Evolutionary conservation across 306 rosid genomes (phyloP).

Genomic region (Gastrolobium villosum): DNA sequence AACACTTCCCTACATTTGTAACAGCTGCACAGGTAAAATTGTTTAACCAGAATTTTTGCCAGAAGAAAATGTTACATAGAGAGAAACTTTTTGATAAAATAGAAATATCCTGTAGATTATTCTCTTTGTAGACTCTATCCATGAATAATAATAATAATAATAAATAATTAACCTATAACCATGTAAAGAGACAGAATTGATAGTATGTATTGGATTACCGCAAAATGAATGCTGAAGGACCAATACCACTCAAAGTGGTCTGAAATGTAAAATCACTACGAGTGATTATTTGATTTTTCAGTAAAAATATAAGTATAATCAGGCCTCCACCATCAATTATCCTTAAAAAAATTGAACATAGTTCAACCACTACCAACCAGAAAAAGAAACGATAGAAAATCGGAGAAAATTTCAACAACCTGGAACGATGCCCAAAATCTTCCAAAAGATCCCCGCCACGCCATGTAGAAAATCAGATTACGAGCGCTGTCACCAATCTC

Average conservation of each 20-base stretch:
- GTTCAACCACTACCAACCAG: not conserved
- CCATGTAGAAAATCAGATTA: not conserved
- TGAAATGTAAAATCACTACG: not conserved
- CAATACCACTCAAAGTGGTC: not conserved
- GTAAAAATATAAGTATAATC: not conserved
- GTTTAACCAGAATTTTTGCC: not conserved
- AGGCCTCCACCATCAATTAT: not conserved
- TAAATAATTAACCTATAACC: not conserved
- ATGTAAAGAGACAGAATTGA: not conserved
- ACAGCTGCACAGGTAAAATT: no score
- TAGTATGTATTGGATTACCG: not conserved
- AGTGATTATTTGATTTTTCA: not conserved
- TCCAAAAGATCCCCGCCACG: constrained; percentile 41
- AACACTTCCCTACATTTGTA: no score
- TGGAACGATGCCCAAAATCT: constrained; percentile 28
- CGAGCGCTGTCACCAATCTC: constrained; percentile 25
- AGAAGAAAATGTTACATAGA: no score
- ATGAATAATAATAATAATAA: no score
- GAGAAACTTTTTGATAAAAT: no score
- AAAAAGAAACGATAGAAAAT: constrained; percentile 22
- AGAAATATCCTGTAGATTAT: no score
- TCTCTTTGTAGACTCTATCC: no score
- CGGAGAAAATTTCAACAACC: constrained; percentile 47
- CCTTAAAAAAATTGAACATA: not conserved
- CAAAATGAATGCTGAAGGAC: not conserved